A percentile compares a stretch with the other conserved stretches of the same genome.
phyloP scores from a whole-genome alignment of 768 basidiomycete species.

The Naganishia onofrii region DNA sequence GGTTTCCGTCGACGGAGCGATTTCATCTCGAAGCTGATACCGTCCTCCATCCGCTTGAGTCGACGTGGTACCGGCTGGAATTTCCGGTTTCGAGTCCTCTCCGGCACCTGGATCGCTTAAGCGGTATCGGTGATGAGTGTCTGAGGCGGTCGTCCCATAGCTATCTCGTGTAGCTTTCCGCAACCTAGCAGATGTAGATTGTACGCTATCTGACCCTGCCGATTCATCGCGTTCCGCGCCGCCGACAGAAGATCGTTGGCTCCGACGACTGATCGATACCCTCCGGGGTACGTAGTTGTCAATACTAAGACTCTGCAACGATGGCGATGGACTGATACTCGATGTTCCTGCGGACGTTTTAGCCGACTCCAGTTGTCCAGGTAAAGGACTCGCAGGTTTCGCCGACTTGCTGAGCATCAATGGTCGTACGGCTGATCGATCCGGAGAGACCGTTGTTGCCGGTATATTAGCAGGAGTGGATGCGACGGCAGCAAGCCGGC shows the following conservation, averaged over 20 bases:
- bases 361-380: background rate
- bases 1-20: background rate
- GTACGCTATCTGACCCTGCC: background rate
- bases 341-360: background rate
- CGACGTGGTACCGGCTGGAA: background rate
- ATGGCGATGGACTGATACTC: conserved; percentile 10
- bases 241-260: conserved; percentile 20
- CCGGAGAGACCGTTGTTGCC: conserved; percentile 1
- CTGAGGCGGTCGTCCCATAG: background rate
- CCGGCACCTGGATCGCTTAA: conserved; percentile 13
- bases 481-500: conserved; percentile 21
- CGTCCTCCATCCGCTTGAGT: background rate
- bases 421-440: conserved; percentile 15
- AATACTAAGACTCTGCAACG: conserved; percentile 15
- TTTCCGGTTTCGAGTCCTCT: background rate
- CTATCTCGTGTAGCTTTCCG: conserved; percentile 16
- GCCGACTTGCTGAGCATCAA: conserved; percentile 21
- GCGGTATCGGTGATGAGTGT: conserved; percentile 1
- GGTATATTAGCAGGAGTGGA: conserved; percentile 8
- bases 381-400: conserved; percentile 20
- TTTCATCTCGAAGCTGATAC: conserved; percentile 17
- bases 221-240: background rate
- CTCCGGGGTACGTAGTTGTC: conserved; percentile 23
- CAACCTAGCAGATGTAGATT: conserved; percentile 6
- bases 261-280: conserved; percentile 19